These are phyloP conservation scores for Pulveroboletus sp. DNA, from an alignment of 768 basidiomycete species.

Conservation along the genomic window DNA sequence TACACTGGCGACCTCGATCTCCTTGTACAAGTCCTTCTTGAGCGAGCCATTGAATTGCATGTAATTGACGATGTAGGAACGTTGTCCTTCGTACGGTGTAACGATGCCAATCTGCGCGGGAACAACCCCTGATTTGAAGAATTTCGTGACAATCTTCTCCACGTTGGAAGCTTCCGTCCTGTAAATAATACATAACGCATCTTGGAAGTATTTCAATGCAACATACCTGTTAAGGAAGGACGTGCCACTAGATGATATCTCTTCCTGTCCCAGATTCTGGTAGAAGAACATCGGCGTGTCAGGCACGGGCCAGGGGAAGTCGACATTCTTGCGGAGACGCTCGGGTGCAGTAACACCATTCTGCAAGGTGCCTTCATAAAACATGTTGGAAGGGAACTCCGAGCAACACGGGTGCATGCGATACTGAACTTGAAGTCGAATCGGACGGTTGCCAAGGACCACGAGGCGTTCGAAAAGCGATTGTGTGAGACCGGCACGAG, in stretches of 20 bases:
- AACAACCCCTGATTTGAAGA: constrained; percentile 98
- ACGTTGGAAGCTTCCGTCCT: constrained; percentile 99
- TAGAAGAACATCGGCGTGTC: constrained; percentile 99
- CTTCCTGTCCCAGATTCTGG: constrained; percentile 98
- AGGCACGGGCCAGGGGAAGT: constrained; percentile 97
- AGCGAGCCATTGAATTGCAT: constrained; percentile 99
- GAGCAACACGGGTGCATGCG: constrained; percentile 99
- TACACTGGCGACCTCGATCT: constrained; percentile 97
- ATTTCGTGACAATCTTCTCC: constrained; percentile 99
- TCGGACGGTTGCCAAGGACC: constrained; percentile 91
- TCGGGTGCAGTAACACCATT: constrained; percentile 99
- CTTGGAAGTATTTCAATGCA: background rate
- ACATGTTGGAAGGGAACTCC: constrained; percentile 99
- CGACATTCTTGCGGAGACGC: constrained; percentile 94
- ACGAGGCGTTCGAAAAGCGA: constrained; percentile 98
- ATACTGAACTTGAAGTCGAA: constrained; percentile 98
- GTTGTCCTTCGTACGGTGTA: constrained; percentile 98
- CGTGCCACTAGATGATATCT: constrained; percentile 97
- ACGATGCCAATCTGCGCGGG: constrained; percentile 97
- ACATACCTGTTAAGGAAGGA: constrained; percentile 90
- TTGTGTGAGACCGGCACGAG: constrained; percentile 96
- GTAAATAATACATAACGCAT: constrained; percentile 11
- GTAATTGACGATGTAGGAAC: constrained; percentile 97
- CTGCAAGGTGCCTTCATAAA: constrained; percentile 98
- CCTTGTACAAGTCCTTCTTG: constrained; percentile 99